Conservation (phyloP, 2,329 filamentous ascomycete species). For the Xylariaceae sp. region DNA sequence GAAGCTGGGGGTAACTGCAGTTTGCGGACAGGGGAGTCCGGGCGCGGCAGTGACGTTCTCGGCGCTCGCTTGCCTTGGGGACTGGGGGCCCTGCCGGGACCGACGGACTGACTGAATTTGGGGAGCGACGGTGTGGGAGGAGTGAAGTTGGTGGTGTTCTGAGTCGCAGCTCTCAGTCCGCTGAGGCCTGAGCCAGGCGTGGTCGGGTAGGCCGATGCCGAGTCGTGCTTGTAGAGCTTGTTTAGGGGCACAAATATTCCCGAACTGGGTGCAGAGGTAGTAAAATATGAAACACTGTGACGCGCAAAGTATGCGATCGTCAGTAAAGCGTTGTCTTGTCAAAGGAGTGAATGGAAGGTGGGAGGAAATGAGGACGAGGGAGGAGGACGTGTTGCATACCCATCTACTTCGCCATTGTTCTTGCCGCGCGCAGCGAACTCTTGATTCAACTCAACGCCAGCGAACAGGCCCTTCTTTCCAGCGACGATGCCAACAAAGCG, state of each 20-base stretch:
- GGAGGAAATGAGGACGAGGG: not conserved
- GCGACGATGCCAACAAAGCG: slow-evolving; percentile 84
- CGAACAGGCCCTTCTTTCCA: slow-evolving; percentile 88
- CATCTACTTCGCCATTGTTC: slow-evolving; percentile 94
- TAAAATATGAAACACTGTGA: slow-evolving; percentile 70
- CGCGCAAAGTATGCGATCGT: slow-evolving; percentile 15
- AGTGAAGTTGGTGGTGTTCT: slow-evolving; percentile 58
- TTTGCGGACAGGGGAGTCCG: slow-evolving; percentile 79
- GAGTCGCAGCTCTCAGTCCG: slow-evolving; percentile 50
- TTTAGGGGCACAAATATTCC: slow-evolving; percentile 90
- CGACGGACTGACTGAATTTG: slow-evolving; percentile 86
- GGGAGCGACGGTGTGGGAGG: slow-evolving; percentile 63
- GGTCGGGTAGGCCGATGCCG: slow-evolving; percentile 52
- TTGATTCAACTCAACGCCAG: slow-evolving; percentile 80
- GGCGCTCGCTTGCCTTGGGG: slow-evolving; percentile 63
- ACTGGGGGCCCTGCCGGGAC: slow-evolving; percentile 67
- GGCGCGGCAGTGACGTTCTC: slow-evolving; percentile 76
- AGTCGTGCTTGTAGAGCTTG: slow-evolving; percentile 69
- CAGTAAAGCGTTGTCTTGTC: slow-evolving; percentile 11
- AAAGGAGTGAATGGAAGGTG: slow-evolving; percentile 5
- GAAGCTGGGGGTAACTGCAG: slow-evolving; percentile 59
- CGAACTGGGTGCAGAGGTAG: slow-evolving; percentile 70
- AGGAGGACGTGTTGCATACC: slow-evolving; percentile 48
- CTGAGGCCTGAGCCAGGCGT: slow-evolving; percentile 62
- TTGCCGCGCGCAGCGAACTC: slow-evolving; percentile 84